phyloP scores from a whole-genome alignment of 192 early-diverging fungal species.

The Backusella morwellensis region DNA sequence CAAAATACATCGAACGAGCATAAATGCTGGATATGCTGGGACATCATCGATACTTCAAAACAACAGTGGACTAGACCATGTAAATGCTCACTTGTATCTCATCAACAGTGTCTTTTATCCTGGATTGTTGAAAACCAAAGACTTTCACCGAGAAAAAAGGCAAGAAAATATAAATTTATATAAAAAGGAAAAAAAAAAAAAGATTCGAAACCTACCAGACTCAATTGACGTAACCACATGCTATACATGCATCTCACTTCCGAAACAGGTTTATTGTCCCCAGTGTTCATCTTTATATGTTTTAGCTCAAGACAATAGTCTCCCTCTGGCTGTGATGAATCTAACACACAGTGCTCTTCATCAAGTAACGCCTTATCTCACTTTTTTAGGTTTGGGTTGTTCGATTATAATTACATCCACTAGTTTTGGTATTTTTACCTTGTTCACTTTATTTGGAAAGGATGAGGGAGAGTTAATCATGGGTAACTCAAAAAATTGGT shows the following conservation, averaged over 20 bases:
- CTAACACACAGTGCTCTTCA: constrained; percentile 53
- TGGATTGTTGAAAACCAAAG: constrained; percentile 73
- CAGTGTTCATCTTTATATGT: constrained; percentile 66
- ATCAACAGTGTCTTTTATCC: constrained; percentile 73
- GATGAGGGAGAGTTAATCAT: constrained; percentile 59
- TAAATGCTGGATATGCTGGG: constrained; percentile 76
- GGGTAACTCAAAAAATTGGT: constrained; percentile 52
- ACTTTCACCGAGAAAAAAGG: constrained; percentile 45
- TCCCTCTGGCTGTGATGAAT: constrained; percentile 48
- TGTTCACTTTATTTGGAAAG: constrained; percentile 65
- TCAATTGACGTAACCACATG: neutral
- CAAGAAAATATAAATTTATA: constrained; percentile 3
- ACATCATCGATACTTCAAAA: constrained; percentile 57
- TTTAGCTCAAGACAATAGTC: constrained; percentile 52
- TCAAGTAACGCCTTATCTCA: constrained; percentile 59
- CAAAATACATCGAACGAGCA: constrained; percentile 13
- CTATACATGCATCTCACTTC: neutral
- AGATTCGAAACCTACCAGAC: neutral
- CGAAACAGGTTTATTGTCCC: constrained; percentile 60
- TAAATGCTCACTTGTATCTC: constrained; percentile 71
- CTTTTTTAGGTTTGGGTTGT: constrained; percentile 59
- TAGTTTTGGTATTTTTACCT: constrained; percentile 66
- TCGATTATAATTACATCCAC: constrained; percentile 62
- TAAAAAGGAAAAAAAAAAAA: neutral
- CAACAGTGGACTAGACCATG: constrained; percentile 72